Evolutionary conservation across 2,329 filamentous ascomycete genomes (phyloP).

Genomic region (Orbilia oligospora): DNA sequence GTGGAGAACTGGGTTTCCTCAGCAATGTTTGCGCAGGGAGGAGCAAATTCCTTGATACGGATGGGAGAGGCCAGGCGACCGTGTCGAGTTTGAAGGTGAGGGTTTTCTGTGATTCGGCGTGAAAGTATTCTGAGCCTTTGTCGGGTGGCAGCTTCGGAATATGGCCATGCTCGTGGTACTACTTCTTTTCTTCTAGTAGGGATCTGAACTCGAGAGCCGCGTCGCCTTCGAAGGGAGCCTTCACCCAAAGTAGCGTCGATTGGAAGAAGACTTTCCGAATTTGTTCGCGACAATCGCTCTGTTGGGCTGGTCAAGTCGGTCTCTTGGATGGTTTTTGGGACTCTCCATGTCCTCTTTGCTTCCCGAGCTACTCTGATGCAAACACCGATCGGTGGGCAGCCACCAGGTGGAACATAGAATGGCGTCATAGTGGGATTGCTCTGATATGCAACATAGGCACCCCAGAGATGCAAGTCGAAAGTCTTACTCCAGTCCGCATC

Average conservation of each 20-base stretch:
- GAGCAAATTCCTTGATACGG: constrained; percentile 67
- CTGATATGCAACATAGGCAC: constrained; percentile 76
- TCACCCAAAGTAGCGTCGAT: constrained; percentile 59
- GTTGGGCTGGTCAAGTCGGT: constrained; percentile 61
- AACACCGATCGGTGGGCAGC: constrained; percentile 76
- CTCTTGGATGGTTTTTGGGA: constrained; percentile 69
- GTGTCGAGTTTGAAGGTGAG: constrained; percentile 65
- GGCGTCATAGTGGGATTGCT: constrained; percentile 78
- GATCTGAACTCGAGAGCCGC: constrained; percentile 67
- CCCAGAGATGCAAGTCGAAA: constrained; percentile 78
- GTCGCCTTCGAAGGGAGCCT: constrained; percentile 62
- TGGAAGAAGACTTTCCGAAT: constrained; percentile 52
- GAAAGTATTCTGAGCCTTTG: constrained; percentile 75
- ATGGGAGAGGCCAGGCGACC: constrained; percentile 60
- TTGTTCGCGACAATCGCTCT: constrained; percentile 62
- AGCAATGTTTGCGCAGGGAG: constrained; percentile 50
- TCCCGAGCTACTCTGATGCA: constrained; percentile 77
- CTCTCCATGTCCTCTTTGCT: constrained; percentile 77
- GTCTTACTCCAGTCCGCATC: constrained; percentile 73
- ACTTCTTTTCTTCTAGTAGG: constrained; percentile 60
- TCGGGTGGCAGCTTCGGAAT: constrained; percentile 75
- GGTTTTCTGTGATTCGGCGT: constrained; percentile 69
- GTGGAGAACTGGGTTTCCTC: constrained; percentile 67
- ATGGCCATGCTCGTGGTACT: constrained; percentile 71
- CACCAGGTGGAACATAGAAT: constrained; percentile 75